A percentile compares a stretch with the other conserved stretches of the same genome.
phyloP scores from a whole-genome alignment of 192 early-diverging fungal genomes.

The Podila horticola region DNA sequence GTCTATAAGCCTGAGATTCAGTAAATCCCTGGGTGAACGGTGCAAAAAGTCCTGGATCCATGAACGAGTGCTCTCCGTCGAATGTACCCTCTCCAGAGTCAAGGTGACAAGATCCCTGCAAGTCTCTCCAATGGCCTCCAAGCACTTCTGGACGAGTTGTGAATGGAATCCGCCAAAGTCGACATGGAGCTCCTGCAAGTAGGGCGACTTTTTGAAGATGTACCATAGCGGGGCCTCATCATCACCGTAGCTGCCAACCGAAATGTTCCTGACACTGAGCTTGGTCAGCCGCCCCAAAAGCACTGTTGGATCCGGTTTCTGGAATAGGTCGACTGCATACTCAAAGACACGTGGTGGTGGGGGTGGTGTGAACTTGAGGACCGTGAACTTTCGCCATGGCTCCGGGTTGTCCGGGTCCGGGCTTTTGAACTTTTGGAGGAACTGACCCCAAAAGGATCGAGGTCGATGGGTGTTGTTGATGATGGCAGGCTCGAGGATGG shows the following conservation, averaged over 20 bases:
- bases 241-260: not conserved
- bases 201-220: constrained; percentile 12
- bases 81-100: not conserved
- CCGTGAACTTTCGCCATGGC: no score
- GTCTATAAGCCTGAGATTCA: not conserved
- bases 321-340: no score
- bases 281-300: no score
- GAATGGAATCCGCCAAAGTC: not conserved
- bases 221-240: not conserved
- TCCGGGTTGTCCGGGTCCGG: no score
- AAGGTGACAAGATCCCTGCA: constrained; percentile 5
- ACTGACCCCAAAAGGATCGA: no score
- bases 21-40: not conserved
- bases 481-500: no score
- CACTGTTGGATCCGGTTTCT: no score
- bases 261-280: not conserved
- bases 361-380: no score
- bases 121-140: constrained; percentile 21
- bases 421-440: no score
- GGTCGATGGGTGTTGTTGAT: no score
- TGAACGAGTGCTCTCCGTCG: not conserved
- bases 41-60: constrained; percentile 16
- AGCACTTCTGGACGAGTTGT: not conserved
- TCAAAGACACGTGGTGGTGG: no score
- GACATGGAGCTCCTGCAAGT: constrained; percentile 5